Evolutionary conservation across 2,329 filamentous ascomycete genomes (phyloP).

Genomic region (Monilinia fructicola): DNA sequence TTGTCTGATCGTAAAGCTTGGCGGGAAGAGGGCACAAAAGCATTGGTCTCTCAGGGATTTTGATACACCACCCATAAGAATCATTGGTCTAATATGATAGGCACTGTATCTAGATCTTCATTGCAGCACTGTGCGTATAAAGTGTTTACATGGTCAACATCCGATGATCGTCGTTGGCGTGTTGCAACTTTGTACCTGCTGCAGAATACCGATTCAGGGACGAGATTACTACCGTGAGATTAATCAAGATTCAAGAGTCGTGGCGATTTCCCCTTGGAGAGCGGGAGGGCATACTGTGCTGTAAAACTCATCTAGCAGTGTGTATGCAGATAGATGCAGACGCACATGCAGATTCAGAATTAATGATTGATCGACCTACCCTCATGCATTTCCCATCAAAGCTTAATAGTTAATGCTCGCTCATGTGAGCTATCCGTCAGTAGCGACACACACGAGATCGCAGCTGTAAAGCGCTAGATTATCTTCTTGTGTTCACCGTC

Average conservation of each 20-base stretch:
- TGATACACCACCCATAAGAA: not conserved
- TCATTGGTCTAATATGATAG: too few species aligned
- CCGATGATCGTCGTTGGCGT: not conserved
- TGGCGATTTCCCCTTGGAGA: not conserved
- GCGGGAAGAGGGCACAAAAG: not conserved
- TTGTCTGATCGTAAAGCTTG: slow-evolving; percentile 9
- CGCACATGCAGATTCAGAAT: not conserved
- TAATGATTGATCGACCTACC: too few species aligned
- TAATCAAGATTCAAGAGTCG: not conserved
- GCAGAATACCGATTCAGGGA: not conserved
- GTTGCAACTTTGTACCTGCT: not conserved
- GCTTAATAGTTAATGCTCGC: not conserved
- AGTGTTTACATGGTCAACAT: too few species aligned
- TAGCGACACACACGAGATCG: too few species aligned
- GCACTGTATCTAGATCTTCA: not conserved
- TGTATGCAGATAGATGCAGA: not conserved
- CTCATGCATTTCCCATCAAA: not conserved
- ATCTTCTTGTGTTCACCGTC: not conserved
- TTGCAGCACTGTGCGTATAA: too few species aligned
- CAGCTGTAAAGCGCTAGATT: too few species aligned
- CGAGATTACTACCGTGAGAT: not conserved
- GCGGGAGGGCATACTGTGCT: too few species aligned
- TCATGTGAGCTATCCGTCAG: not conserved
- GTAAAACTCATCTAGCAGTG: too few species aligned
- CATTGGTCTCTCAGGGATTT: slow-evolving; percentile 6